These are phyloP conservation scores for Magnolia sinica DNA, from an alignment of 164 flowering plant species.

Conservation along the genomic window DNA sequence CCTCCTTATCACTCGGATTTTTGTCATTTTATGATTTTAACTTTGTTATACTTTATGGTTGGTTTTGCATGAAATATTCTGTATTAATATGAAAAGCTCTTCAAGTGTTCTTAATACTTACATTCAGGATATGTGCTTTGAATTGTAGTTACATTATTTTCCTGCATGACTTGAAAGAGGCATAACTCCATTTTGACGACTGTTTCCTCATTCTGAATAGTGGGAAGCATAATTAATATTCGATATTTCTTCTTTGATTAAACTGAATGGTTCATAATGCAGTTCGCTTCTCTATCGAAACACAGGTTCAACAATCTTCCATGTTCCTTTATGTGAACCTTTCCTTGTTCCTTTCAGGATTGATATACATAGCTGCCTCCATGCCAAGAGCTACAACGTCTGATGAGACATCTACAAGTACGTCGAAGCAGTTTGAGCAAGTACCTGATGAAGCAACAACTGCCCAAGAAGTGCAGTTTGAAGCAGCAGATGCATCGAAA, in stretches of 20 bases:
- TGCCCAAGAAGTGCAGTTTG: neutral
- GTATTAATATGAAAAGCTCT: neutral
- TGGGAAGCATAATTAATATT: too few species aligned
- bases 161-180: too few species aligned
- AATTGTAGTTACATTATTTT: too few species aligned
- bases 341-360: constrained; percentile 1
- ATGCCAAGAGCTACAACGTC: constrained; percentile 1
- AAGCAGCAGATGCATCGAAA: neutral
- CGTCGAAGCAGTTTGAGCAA: neutral
- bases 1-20: neutral
- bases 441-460: neutral
- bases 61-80: neutral
- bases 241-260: neutral
- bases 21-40: neutral
- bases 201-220: too few species aligned
- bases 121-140: too few species aligned
- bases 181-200: too few species aligned
- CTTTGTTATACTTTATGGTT: neutral
- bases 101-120: neutral
- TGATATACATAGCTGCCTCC: neutral
- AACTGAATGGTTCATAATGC: neutral
- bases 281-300: neutral
- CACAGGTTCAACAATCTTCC: neutral
- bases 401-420: neutral
- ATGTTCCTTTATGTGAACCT: neutral